Base-by-base conservation (phyloP, 2,329 filamentous ascomycete genomes). In the Leptographium lundbergii region DNA sequence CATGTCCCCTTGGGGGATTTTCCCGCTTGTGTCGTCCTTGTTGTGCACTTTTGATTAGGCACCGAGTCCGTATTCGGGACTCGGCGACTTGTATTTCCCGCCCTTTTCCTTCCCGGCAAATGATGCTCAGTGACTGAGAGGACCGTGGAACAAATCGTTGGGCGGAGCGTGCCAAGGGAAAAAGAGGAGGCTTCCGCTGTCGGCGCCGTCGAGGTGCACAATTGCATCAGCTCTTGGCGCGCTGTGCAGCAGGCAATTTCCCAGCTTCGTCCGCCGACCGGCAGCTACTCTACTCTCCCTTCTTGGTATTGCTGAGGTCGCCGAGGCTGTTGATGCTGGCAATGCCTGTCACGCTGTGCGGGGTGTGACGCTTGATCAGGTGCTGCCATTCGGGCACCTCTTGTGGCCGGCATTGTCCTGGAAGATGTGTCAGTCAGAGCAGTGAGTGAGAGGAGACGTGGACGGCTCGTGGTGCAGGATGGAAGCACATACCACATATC, bases 371-470 rank as follows among this genome's bases (percentile, higher is more conserved):
- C 63, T 68, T 69, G 65, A 72, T 72, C 59, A 71, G 65, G 62
- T 68, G 68, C 60, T 71, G 69, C 71, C 71, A 73, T 1, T 67
- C 64, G 14, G 70, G 68, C 32, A 68, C 66, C 22, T 67, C 65
- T 50, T 69, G 69, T 4, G 71, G 71, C 59, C 69, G 72, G 67
- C 71, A 73, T 65, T 72, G 69, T 55, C 70, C 70, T 72, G 58
- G 29, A 9, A 39, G n/a, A 39, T n/a, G 45, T 27, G 22, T 6
- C 17, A 50, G 51, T 45, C 32, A 27, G 17, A 36, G 50, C 45
- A 25, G 11, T 2, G 14, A 53, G 56, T 25, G 9, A 22, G 47
- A 50, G 11, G 24, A 2, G 22, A 24, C 14, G 24, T 7, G 54
- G 34, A 19, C 6, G 25, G 32, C 9, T 24, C n/a, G 34, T 17